These are phyloP conservation scores for Yamadazyma kitorensis DNA, from an alignment of 805 yeast species.

Conservation along the genomic window DNA sequence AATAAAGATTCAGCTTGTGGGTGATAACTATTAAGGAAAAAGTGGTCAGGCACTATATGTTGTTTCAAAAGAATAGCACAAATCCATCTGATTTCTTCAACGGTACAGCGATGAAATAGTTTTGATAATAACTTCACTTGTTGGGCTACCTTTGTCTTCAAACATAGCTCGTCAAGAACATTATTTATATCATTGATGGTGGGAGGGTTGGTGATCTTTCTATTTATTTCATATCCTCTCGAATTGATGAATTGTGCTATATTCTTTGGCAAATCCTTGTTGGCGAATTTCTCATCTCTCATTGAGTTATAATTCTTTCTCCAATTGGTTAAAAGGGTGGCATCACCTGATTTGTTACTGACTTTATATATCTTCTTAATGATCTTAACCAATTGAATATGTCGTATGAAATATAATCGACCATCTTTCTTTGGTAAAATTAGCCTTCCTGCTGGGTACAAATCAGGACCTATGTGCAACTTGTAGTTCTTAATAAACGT, in stretches of 20 bases:
- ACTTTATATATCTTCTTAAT: slow-evolving; percentile 52
- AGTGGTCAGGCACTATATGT: too few relatives aligned
- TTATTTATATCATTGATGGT: slow-evolving; percentile 31
- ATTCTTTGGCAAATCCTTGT: background rate
- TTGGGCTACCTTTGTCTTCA: slow-evolving; percentile 24
- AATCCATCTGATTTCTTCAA: slow-evolving; percentile 65
- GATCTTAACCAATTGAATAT: slow-evolving; percentile 52
- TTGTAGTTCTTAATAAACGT: slow-evolving; percentile 29
- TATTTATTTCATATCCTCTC: too few relatives aligned
- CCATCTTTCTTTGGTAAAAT: slow-evolving; percentile 63
- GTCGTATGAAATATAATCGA: slow-evolving; percentile 62
- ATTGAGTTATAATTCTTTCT: slow-evolving; percentile 36
- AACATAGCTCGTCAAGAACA: slow-evolving; percentile 26
- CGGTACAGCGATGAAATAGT: slow-evolving; percentile 52
- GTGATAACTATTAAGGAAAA: slow-evolving; percentile 65
- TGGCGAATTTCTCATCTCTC: too few relatives aligned
- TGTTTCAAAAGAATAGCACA: slow-evolving; percentile 62
- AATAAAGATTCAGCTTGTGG: slow-evolving; percentile 69
- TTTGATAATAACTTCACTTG: slow-evolving; percentile 45
- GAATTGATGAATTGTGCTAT: background rate
- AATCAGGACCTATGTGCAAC: slow-evolving; percentile 43
- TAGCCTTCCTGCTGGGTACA: slow-evolving; percentile 65
- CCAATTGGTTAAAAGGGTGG: slow-evolving; percentile 37
- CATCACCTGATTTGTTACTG: slow-evolving; percentile 61
- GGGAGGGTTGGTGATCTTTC: slow-evolving; percentile 23